phyloP scores from a whole-genome alignment of 306 rosid genomes.

The Elaeagnus macrophylla region DNA sequence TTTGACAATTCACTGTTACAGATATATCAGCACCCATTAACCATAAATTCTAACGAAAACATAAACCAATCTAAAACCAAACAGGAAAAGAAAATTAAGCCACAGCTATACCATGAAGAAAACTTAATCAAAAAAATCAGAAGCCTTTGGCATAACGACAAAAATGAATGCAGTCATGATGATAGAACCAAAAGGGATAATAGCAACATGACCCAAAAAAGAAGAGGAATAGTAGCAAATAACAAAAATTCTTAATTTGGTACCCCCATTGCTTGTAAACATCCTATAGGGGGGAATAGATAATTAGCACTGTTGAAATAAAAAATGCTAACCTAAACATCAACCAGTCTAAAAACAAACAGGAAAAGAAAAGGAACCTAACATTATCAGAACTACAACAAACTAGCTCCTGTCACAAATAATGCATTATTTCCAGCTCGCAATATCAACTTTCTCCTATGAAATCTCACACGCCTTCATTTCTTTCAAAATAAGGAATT shows the following conservation, averaged over 20 bases:
- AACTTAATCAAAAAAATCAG: too few relatives aligned
- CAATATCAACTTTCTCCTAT: neutral
- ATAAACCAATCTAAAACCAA: neutral
- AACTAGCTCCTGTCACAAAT: neutral
- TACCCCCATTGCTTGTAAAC: neutral
- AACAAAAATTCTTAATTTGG: neutral
- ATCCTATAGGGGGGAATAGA: neutral
- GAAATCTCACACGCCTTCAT: neutral
- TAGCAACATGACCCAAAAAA: too few relatives aligned
- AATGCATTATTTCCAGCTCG: neutral
- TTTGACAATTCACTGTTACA: neutral
- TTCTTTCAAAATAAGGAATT: neutral
- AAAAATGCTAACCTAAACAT: neutral
- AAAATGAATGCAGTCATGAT: too few relatives aligned
- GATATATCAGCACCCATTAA: neutral
- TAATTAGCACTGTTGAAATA: neutral
- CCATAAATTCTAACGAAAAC: constrained; percentile 2
- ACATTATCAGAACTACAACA: neutral
- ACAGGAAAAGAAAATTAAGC: neutral
- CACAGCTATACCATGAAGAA: too few relatives aligned
- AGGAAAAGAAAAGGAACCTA: neutral
- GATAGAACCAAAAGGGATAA: too few relatives aligned
- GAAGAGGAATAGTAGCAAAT: too few relatives aligned
- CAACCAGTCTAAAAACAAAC: neutral
- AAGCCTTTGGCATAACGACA: too few relatives aligned